Base-by-base conservation (phyloP, 2,329 filamentous ascomycete species). In the Diaporthe longicolla region DNA sequence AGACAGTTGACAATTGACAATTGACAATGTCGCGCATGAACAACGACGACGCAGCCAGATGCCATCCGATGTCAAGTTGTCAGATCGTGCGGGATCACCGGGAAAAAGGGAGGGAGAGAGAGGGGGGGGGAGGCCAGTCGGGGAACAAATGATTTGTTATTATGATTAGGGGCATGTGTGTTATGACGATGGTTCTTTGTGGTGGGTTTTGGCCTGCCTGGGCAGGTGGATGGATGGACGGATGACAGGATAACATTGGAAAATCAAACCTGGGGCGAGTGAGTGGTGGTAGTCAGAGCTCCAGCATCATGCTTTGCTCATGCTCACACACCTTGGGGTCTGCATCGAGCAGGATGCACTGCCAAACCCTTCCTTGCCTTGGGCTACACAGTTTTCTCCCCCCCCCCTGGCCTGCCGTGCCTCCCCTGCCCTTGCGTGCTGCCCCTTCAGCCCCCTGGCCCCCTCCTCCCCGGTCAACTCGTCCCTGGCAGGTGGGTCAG, bases 401-500 rank as follows among this genome's bases (percentile, higher is more conserved):
- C n/a, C 45, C 21, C 45, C 29, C n/a, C n/a, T n/a, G n/a, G 63
- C 45, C 59, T 32, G 59, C 43, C 55, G 21, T 37, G 55, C 32
- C 55, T 58, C 9, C 55, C 61, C 29, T 66, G 63, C 45, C 63
- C 63, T 52, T 66, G 63, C 45, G 32, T 66, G 63, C 63, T 66
- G 45, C 29, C 32, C 45, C n/a, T 24, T 68, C 63, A 68, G 63
- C 48, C 63, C 63, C 63, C 59, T 65, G 26, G 59, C 59, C 59
- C 24, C 40, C 48, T 29, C 24, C 17, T 37, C 24, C 59, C 63
- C 40, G 32, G 48, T 21, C 32, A 17, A 17, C 48, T 68, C 15
- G 63, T 68, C 63, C 63, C 63, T 68, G 63, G 48, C 48, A 68
- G 48, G 63, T 68, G 63, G 63, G 48, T 54, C 63, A 68, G 48